These are phyloP conservation scores for Vinca major DNA, from an alignment of 305 asterid species.

Conservation along the genomic window DNA sequence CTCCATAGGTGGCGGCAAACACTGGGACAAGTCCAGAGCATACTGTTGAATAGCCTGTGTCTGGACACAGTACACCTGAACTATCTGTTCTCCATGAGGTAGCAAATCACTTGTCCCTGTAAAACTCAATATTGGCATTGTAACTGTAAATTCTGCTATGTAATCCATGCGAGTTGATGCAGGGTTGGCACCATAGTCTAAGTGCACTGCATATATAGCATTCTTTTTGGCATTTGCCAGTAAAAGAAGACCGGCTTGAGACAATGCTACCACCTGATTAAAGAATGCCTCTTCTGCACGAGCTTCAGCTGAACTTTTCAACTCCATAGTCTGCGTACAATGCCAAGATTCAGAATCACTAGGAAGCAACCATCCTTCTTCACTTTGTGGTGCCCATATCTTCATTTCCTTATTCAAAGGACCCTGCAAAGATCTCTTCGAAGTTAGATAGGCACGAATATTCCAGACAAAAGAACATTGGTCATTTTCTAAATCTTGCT, in stretches of 20 bases:
- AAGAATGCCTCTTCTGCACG: constrained; percentile 72
- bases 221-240: constrained; percentile 94
- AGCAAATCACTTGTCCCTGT: constrained; percentile 64
- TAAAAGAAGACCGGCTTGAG: constrained; percentile 83
- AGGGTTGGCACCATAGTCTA: constrained; percentile 83
- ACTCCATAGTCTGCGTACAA: constrained; percentile 71
- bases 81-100: constrained; percentile 78
- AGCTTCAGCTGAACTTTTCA: constrained; percentile 63
- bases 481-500: not conserved
- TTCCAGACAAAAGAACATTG: not conserved
- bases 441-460: constrained; percentile 18
- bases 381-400: constrained; percentile 84
- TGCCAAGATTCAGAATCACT: constrained; percentile 87
- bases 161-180: constrained; percentile 79
- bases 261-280: constrained; percentile 85
- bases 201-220: constrained; percentile 89
- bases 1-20: constrained; percentile 69
- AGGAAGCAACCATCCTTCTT: constrained; percentile 98
- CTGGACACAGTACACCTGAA: constrained; percentile 88
- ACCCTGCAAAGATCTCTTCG: constrained; percentile 40
- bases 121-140: constrained; percentile 72
- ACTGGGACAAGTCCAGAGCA: constrained; percentile 80
- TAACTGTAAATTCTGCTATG: constrained; percentile 84
- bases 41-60: constrained; percentile 95
- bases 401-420: constrained; percentile 78